A percentile compares a stretch with the other conserved stretches of the same genome.
Conservation (phyloP, 768 basidiomycete species). For the Phaffia australis region DNA sequence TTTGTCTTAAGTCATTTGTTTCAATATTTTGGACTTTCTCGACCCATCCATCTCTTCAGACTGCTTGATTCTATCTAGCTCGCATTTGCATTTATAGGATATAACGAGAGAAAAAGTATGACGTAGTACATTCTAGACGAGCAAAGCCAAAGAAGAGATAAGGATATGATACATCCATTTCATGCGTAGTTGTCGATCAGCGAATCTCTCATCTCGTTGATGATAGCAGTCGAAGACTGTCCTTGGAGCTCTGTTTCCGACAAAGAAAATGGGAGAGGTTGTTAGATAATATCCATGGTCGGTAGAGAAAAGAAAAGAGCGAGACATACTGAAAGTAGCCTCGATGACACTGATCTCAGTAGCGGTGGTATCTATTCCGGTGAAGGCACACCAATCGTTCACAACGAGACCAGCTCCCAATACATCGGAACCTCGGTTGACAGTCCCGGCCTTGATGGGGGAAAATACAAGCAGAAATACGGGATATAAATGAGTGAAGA, state of each 20-base stretch:
- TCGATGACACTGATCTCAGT: slow-evolving; percentile 98
- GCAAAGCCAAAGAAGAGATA: too few relatives aligned
- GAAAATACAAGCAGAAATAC: not conserved
- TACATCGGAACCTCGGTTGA: slow-evolving; percentile 96
- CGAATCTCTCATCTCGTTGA: slow-evolving; percentile 83
- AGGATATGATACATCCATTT: slow-evolving; percentile 23
- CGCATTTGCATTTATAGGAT: too few relatives aligned
- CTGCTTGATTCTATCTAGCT: too few relatives aligned
- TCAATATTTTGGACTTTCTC: too few relatives aligned
- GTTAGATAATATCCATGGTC: slow-evolving; percentile 9
- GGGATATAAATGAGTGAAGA: not conserved
- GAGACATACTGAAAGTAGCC: slow-evolving; percentile 79
- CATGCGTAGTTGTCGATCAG: slow-evolving; percentile 87
- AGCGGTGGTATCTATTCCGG: slow-evolving; percentile 98
- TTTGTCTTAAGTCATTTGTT: too few relatives aligned
- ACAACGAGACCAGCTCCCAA: slow-evolving; percentile 95
- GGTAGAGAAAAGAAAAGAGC: slow-evolving; percentile 8
- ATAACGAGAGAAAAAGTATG: too few relatives aligned
- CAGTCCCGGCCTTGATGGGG: slow-evolving; percentile 76
- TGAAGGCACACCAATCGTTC: slow-evolving; percentile 99
- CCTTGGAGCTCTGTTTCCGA: slow-evolving; percentile 62
- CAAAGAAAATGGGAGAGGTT: not conserved
- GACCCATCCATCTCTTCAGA: too few relatives aligned
- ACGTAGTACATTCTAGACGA: too few relatives aligned
- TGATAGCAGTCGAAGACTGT: slow-evolving; percentile 65